A percentile compares a stretch with the other conserved stretches of the same genome.
These are phyloP conservation scores for Pythium phragmitis DNA, from an alignment of 352 stramenopile genomes.

Conservation along the genomic window DNA sequence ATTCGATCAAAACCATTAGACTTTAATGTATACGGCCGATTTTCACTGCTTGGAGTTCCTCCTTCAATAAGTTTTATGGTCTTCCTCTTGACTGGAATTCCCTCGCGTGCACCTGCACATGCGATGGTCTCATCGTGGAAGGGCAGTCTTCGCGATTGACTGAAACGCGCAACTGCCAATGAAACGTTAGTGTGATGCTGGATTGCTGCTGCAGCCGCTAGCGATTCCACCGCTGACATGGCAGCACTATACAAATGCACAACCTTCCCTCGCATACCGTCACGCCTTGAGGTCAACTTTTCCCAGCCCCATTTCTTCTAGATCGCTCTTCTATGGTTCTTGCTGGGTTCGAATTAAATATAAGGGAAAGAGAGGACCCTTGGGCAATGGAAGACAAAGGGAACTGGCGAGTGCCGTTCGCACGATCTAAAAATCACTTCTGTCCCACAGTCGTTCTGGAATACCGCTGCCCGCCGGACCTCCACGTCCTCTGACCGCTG, in stretches of 20 bases:
- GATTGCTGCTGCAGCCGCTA: no score
- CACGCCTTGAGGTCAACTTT: no score
- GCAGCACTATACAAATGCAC: no score
- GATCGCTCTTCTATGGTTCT: background rate
- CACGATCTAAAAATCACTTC: background rate
- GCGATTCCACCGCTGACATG: no score
- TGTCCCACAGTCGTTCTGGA: constrained; percentile 11
- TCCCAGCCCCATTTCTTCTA: no score
- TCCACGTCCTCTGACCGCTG: background rate
- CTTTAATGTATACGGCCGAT: no score
- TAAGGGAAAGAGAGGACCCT: background rate
- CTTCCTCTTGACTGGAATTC: background rate
- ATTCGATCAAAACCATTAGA: no score
- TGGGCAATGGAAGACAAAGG: background rate
- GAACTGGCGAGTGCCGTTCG: background rate
- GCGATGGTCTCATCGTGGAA: background rate
- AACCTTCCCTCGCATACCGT: no score
- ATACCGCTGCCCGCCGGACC: background rate
- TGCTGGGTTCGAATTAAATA: background rate
- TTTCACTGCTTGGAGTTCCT: no score
- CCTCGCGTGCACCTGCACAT: background rate
- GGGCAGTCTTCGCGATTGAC: background rate
- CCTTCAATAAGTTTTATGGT: background rate
- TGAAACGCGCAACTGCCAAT: background rate
- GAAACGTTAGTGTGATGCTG: no score